phyloP scores from a whole-genome alignment of 2,329 filamentous ascomycete genomes.

The Cladosporium halotolerans region DNA sequence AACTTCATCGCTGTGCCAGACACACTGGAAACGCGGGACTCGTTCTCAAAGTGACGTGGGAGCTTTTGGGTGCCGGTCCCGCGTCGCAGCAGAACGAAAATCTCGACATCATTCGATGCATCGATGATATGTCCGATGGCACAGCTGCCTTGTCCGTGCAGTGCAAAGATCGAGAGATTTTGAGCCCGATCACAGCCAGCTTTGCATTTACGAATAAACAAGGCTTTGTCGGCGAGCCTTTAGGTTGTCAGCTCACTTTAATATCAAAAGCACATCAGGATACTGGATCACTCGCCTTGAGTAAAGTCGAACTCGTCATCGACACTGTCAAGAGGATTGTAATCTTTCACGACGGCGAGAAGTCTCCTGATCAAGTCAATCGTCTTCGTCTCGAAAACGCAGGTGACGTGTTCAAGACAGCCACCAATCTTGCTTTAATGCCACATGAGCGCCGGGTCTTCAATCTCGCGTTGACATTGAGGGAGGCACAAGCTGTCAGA shows the following conservation, averaged over 20 bases:
- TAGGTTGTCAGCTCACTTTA: slow-evolving; percentile 51
- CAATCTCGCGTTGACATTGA: slow-evolving; percentile 64
- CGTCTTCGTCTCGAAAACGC: neutral
- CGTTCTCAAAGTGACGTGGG: slow-evolving; percentile 51
- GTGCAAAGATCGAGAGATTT: slow-evolving; percentile 17
- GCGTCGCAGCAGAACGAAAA: slow-evolving; percentile 4
- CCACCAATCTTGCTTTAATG: slow-evolving; percentile 57
- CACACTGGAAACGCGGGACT: slow-evolving; percentile 38
- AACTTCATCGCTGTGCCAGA: slow-evolving; percentile 48
- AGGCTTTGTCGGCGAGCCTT: slow-evolving; percentile 54
- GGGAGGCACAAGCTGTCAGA: slow-evolving; percentile 73
- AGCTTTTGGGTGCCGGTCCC: slow-evolving; percentile 36
- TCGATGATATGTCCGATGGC: slow-evolving; percentile 6
- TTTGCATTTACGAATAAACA: slow-evolving; percentile 50
- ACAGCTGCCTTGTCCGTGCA: slow-evolving; percentile 12
- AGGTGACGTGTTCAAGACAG: neutral
- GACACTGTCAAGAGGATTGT: slow-evolving; percentile 13
- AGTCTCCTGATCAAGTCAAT: neutral
- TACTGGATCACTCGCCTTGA: slow-evolving; percentile 16
- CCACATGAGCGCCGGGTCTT: slow-evolving; percentile 46
- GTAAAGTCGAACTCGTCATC: slow-evolving; percentile 17
- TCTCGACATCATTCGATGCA: slow-evolving; percentile 15
- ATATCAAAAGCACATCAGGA: slow-evolving; percentile 41
- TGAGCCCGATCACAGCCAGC: slow-evolving; percentile 40
- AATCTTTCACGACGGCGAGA: slow-evolving; percentile 14